Conservation (phyloP, 2,329 filamentous ascomycete species). For the Cadophora malorum region DNA sequence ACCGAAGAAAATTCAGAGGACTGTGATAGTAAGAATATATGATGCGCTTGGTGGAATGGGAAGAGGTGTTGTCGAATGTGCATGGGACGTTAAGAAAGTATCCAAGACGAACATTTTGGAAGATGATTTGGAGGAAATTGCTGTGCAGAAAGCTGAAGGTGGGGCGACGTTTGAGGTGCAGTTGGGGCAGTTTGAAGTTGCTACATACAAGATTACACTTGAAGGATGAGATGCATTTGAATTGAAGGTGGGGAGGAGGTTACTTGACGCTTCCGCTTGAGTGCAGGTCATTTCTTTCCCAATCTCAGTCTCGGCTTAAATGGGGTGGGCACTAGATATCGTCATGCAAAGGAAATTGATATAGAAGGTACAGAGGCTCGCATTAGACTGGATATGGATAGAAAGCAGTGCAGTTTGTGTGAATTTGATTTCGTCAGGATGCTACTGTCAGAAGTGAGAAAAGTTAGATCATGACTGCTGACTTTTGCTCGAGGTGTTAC, state of each 20-base stretch:
- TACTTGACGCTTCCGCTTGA: too few relatives aligned
- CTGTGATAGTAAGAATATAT: slow-evolving; percentile 84
- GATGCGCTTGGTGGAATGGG: slow-evolving; percentile 86
- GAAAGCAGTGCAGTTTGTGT: too few relatives aligned
- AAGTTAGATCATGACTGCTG: too few relatives aligned
- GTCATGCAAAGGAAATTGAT: too few relatives aligned
- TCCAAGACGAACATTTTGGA: slow-evolving; percentile 88
- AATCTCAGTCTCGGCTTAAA: too few relatives aligned
- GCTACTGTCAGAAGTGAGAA: too few relatives aligned
- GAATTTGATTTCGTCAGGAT: too few relatives aligned
- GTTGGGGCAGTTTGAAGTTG: slow-evolving; percentile 83
- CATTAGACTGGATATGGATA: too few relatives aligned
- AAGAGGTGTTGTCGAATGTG: slow-evolving; percentile 71
- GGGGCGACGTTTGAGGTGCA: slow-evolving; percentile 63
- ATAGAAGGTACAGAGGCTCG: too few relatives aligned
- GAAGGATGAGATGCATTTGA: neutral
- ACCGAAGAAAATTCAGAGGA: slow-evolving; percentile 71
- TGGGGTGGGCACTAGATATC: too few relatives aligned
- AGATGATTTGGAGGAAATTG: slow-evolving; percentile 76
- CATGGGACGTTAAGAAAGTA: slow-evolving; percentile 74
- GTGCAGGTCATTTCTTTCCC: too few relatives aligned
- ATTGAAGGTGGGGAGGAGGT: neutral
- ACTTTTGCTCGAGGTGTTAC: too few relatives aligned
- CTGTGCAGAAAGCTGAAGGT: slow-evolving; percentile 39
- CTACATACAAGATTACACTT: slow-evolving; percentile 69